Evolutionary conservation across 768 basidiomycete genomes (phyloP).

Genomic region (Punctularia strigosozonata): DNA sequence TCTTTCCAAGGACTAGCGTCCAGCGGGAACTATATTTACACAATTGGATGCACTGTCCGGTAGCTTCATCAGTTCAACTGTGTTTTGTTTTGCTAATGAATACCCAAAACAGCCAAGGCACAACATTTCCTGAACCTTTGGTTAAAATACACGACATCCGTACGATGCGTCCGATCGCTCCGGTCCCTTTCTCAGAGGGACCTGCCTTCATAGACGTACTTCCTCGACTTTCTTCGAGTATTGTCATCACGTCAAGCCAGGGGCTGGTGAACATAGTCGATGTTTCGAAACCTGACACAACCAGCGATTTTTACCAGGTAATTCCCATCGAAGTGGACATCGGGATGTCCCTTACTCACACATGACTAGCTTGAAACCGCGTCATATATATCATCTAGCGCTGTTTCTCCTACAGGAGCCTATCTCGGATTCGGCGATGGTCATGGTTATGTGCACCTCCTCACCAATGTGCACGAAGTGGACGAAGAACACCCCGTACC

Average conservation of each 20-base stretch:
- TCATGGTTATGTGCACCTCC: conserved; percentile 71
- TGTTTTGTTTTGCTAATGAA: neutral
- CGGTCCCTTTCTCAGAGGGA: conserved; percentile 77
- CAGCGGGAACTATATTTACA: conserved; percentile 70
- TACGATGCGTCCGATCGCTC: conserved; percentile 69
- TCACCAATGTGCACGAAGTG: conserved; percentile 63
- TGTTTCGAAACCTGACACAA: conserved; percentile 52
- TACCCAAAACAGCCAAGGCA: conserved; percentile 51
- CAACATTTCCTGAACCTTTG: conserved; percentile 80
- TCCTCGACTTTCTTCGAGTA: conserved; percentile 61
- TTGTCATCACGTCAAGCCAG: conserved; percentile 68
- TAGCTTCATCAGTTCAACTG: conserved; percentile 17
- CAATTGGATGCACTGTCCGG: conserved; percentile 84
- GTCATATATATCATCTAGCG: conserved; percentile 68
- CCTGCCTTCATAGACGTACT: conserved; percentile 79
- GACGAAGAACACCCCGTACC: conserved; percentile 44
- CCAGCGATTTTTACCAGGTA: conserved; percentile 76
- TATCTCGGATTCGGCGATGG: conserved; percentile 90
- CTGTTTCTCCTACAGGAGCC: conserved; percentile 78
- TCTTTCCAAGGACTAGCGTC: conserved; percentile 77
- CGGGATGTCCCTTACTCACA: neutral
- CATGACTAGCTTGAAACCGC: conserved; percentile 46
- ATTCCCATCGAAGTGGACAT: neutral
- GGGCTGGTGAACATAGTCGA: conserved; percentile 84
- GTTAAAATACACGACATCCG: conserved; percentile 91